Conservation (phyloP, 2,329 filamentous ascomycete species). For the Colletotrichum simmondsii region DNA sequence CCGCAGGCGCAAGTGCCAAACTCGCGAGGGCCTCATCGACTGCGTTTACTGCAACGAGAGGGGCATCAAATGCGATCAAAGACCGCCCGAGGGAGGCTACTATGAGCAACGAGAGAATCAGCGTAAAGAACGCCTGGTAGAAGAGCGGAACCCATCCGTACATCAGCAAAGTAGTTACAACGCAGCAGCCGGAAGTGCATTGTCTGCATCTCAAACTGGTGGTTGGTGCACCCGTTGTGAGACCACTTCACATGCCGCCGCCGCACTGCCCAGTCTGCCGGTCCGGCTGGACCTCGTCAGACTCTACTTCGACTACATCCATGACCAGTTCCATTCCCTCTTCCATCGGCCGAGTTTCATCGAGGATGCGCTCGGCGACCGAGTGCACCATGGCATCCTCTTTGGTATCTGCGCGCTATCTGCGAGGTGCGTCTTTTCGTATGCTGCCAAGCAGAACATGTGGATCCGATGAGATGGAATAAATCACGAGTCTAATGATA, state of each 20-base stretch:
- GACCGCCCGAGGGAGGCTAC: conserved; percentile 32
- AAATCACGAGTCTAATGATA: not conserved
- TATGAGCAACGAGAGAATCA: conserved; percentile 33
- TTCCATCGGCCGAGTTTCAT: conserved; percentile 44
- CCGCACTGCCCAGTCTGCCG: conserved; percentile 33
- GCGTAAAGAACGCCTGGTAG: conserved; percentile 13
- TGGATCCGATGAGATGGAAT: not conserved
- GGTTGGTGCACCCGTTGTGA: conserved; percentile 23
- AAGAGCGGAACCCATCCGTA: not conserved
- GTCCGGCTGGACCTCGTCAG: conserved; percentile 41
- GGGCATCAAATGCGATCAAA: conserved; percentile 59
- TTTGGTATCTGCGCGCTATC: conserved; percentile 41
- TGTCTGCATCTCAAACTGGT: conserved; percentile 11
- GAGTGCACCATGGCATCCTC: conserved; percentile 37
- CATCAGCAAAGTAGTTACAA: not conserved
- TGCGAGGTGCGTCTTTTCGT: conserved; percentile 35
- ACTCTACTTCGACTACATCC: conserved; percentile 47
- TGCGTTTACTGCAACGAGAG: conserved; percentile 65
- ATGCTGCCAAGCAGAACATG: not conserved
- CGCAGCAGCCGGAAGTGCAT: conserved; percentile 3
- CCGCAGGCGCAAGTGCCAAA: conserved; percentile 34
- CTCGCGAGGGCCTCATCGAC: conserved; percentile 47
- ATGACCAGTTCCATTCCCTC: conserved; percentile 48
- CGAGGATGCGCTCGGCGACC: conserved; percentile 38
- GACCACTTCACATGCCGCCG: conserved; percentile 15